Percentiles rank a stretch among this genome's conserved stretches.
phyloP scores from a whole-genome alignment of 2,329 filamentous ascomycete species.

The Botrytis porri region DNA sequence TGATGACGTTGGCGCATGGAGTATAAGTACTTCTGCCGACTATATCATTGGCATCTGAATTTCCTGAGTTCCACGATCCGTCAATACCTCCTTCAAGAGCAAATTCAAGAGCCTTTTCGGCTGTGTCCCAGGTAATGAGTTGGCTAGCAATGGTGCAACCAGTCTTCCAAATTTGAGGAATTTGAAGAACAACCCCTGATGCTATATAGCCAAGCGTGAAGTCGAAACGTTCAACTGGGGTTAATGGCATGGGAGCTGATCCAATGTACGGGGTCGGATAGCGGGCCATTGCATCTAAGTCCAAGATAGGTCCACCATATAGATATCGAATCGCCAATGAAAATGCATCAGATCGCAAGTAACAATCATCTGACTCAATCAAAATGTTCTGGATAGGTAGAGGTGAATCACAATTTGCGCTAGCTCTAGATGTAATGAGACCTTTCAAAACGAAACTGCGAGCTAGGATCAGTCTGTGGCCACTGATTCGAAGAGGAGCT shows the following conservation, averaged over 20 bases:
- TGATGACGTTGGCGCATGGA: conserved; percentile 51
- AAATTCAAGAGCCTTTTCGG: conserved; percentile 61
- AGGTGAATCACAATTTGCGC: conserved; percentile 35
- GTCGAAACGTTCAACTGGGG: conserved; percentile 45
- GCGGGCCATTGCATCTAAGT: conserved; percentile 28
- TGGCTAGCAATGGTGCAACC: conserved; percentile 59
- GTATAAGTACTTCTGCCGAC: conserved; percentile 48
- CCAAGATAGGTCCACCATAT: conserved; percentile 53
- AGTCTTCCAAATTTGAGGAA: conserved; percentile 53
- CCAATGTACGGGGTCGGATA: conserved; percentile 23
- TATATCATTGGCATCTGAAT: conserved; percentile 32
- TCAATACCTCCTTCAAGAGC: conserved; percentile 48
- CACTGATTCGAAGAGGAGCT: conserved; percentile 47
- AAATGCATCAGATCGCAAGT: conserved; percentile 55
- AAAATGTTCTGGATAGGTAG: conserved; percentile 41
- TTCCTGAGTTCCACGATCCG: conserved; percentile 38
- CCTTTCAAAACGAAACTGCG: conserved; percentile 48
- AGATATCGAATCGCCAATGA: conserved; percentile 56
- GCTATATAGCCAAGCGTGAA: conserved; percentile 64
- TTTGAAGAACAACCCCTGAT: conserved; percentile 56
- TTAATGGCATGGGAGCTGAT: conserved; percentile 41
- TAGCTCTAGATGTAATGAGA: conserved; percentile 34
- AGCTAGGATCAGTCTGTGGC: conserved; percentile 54
- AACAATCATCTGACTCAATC: conserved; percentile 51
- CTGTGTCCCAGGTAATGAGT: conserved; percentile 59